phyloP scores from a whole-genome alignment of 306 rosid species.

The Prunus fruticosa region DNA sequence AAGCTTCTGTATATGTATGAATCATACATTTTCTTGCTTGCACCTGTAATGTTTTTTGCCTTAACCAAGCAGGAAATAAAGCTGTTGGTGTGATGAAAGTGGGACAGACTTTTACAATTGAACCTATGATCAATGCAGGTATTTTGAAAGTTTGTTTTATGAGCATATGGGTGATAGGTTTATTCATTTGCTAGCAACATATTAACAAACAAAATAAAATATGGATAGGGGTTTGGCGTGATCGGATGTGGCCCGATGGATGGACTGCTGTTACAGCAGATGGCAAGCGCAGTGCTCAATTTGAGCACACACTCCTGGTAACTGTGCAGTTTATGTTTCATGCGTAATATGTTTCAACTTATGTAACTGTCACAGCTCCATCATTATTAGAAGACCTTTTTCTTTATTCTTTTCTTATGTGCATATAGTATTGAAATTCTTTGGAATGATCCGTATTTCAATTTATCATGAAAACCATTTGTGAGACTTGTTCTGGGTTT shows the following conservation, averaged over 20 bases:
- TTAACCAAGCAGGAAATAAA: conserved; percentile 76
- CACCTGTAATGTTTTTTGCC: conserved; percentile 15
- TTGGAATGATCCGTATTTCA: too few relatives aligned
- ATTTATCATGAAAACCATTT: neutral
- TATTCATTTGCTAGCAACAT: neutral
- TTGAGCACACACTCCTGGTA: conserved; percentile 96
- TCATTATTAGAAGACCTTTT: neutral
- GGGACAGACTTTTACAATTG: conserved; percentile 91
- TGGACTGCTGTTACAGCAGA: conserved; percentile 86
- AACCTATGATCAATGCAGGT: conserved; percentile 98
- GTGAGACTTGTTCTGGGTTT: neutral
- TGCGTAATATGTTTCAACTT: too few relatives aligned
- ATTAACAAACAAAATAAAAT: conserved; percentile 13
- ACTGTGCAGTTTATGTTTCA: conserved; percentile 13
- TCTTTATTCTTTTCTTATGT: neutral
- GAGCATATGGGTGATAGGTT: neutral
- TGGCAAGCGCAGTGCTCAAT: conserved; percentile 95
- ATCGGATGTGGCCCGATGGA: conserved; percentile 97
- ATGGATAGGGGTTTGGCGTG: conserved; percentile 79
- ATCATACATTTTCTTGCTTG: neutral
- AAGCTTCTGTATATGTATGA: neutral
- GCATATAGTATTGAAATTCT: neutral
- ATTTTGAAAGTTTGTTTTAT: conserved; percentile 4
- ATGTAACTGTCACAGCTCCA: neutral
- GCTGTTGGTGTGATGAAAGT: conserved; percentile 98